Conservation (phyloP, 2,329 filamentous ascomycete species). For the Huntiella bhutanensis region DNA sequence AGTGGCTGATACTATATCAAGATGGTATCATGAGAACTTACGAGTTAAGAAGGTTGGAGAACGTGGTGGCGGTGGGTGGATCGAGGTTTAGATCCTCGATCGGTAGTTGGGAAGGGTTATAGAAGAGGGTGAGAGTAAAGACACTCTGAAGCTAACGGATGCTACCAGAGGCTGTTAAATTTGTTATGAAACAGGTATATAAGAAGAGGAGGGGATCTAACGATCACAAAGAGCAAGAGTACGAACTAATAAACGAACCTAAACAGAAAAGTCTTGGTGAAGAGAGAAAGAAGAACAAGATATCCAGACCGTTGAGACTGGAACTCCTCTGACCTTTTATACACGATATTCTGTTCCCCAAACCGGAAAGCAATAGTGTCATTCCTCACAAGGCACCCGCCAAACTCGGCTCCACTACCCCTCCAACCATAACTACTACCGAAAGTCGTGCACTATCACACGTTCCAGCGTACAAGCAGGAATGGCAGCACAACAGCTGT, state of each 20-base stretch:
- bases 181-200: neutral
- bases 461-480: too few relatives aligned
- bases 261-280: constrained; percentile 3
- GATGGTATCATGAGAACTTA: constrained; percentile 28
- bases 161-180: constrained; percentile 3
- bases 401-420: too few relatives aligned
- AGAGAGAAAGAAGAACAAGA: constrained; percentile 2
- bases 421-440: too few relatives aligned
- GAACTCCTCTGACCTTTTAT: neutral
- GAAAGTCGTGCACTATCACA: too few relatives aligned
- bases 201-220: neutral
- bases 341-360: too few relatives aligned
- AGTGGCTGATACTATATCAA: neutral
- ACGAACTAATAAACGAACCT: neutral
- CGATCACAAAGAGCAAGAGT: constrained; percentile 1
- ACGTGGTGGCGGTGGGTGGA: constrained; percentile 39
- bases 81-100: constrained; percentile 11
- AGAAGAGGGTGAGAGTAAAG: neutral
- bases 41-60: constrained; percentile 97
- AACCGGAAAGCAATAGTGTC: too few relatives aligned
- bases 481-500: too few relatives aligned
- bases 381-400: too few relatives aligned
- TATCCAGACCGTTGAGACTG: too few relatives aligned
- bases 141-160: constrained; percentile 5
- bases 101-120: neutral